phyloP scores from a whole-genome alignment of 768 basidiomycete species.

The Pleurotus citrinopileatus region DNA sequence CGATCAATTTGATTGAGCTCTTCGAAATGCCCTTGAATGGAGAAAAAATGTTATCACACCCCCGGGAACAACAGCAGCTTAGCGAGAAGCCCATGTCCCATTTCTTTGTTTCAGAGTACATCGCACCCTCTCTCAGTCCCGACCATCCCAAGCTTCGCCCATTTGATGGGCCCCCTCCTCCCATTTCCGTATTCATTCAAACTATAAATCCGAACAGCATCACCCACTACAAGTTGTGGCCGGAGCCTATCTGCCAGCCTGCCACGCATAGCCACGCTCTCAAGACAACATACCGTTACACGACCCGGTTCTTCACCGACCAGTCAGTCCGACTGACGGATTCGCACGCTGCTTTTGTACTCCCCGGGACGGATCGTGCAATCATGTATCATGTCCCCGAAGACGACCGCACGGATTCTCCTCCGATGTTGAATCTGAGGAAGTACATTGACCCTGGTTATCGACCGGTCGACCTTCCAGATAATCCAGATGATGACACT shows the following conservation, averaged over 20 bases:
- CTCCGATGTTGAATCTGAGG: slow-evolving; percentile 31
- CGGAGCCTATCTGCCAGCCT: slow-evolving; percentile 15
- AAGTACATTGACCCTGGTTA: slow-evolving; percentile 35
- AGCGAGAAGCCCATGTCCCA: slow-evolving; percentile 20
- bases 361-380: slow-evolving; percentile 43
- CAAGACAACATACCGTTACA: slow-evolving; percentile 20
- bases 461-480: slow-evolving; percentile 12
- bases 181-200: slow-evolving; percentile 37
- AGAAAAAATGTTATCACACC: slow-evolving; percentile 3
- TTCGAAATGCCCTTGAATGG: slow-evolving; percentile 20
- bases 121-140: slow-evolving; percentile 19
- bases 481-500: slow-evolving; percentile 16
- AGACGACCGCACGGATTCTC: slow-evolving; percentile 29
- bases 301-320: slow-evolving; percentile 20
- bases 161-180: slow-evolving; percentile 27
- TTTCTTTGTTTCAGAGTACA: slow-evolving; percentile 40
- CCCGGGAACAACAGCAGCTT: slow-evolving; percentile 20
- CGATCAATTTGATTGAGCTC: slow-evolving; percentile 19
- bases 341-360: slow-evolving; percentile 26
- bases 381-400: slow-evolving; percentile 35
- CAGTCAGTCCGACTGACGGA: slow-evolving; percentile 24
- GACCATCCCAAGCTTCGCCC: slow-evolving; percentile 27
- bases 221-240: slow-evolving; percentile 33
- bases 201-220: slow-evolving; percentile 26
- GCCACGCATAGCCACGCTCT: slow-evolving; percentile 8